A percentile compares a stretch with the other conserved stretches of the same genome.
phyloP scores from a whole-genome alignment of 2,329 filamentous ascomycete genomes.

The Aspergillus ochraceoroseus region DNA sequence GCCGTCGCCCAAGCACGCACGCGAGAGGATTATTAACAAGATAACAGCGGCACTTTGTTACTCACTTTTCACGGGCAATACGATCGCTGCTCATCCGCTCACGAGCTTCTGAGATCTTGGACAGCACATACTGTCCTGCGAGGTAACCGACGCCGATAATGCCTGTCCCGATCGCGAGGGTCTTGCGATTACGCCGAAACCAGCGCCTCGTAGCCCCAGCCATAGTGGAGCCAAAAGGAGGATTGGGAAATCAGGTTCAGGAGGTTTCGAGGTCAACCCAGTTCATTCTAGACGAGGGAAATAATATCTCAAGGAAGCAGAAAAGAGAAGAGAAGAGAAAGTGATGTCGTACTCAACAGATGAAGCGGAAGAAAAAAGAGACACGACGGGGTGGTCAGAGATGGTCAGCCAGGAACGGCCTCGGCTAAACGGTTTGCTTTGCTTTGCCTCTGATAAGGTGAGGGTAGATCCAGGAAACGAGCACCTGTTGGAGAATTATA shows the following conservation, averaged over 20 bases:
- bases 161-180: conserved; percentile 80
- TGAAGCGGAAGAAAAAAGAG: too few relatives aligned
- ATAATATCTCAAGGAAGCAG: conserved; percentile 2
- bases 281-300: conserved; percentile 13
- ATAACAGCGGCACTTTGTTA: too few relatives aligned
- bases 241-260: conserved; percentile 9
- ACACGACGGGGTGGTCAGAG: too few relatives aligned
- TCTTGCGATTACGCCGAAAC: conserved; percentile 86
- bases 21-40: too few relatives aligned
- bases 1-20: conserved; percentile 15
- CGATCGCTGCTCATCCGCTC: conserved; percentile 96
- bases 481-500: too few relatives aligned
- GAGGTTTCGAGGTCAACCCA: conserved; percentile 5
- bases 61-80: conserved; percentile 93
- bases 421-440: conserved; percentile 28
- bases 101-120: conserved; percentile 85
- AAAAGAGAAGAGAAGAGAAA: conserved; percentile 6
- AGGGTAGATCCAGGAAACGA: too few relatives aligned
- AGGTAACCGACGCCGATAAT: conserved; percentile 87
- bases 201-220: conserved; percentile 75
- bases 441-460: conserved; percentile 13
- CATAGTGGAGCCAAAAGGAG: conserved; percentile 43
- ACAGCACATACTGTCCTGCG: conserved; percentile 84
- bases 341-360: too few relatives aligned
- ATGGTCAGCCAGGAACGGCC: conserved; percentile 27